Percentiles rank a stretch among this genome's conserved stretches.
Conservation (phyloP, 2,329 filamentous ascomycete species). For the Colletotrichum graminicola region DNA sequence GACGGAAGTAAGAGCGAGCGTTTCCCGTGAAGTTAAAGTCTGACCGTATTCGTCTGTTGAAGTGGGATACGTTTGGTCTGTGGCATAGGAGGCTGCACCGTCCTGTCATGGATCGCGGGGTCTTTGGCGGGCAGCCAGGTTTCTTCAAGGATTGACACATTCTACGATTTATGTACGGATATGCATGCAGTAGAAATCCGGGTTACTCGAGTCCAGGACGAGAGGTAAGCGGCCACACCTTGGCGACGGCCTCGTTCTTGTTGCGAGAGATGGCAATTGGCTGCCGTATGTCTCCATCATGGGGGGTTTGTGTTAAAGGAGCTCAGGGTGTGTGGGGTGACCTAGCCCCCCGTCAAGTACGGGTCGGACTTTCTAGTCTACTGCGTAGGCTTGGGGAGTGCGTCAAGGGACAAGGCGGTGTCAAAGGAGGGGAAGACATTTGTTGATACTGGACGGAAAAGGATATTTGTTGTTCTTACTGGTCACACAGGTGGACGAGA, state of each 20-base stretch:
- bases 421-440: background rate
- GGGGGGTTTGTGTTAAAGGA: background rate
- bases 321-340: conserved; percentile 3
- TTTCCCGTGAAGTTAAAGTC: conserved; percentile 8
- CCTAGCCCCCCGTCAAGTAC: background rate
- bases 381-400: background rate
- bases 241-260: conserved; percentile 11
- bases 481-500: background rate
- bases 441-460: background rate
- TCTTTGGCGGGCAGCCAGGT: background rate
- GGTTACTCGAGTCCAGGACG: conserved; percentile 8
- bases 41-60: conserved; percentile 31
- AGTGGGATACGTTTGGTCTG: background rate
- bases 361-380: background rate
- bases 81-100: background rate
- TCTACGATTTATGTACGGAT: background rate
- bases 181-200: background rate
- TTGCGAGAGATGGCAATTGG: conserved; percentile 25
- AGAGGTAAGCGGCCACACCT: background rate
- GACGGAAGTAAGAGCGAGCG: conserved; percentile 1
- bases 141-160: background rate
- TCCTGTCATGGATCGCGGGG: no score
- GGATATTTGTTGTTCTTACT: background rate
- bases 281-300: conserved; percentile 25
- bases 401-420: conserved; percentile 14